Base-by-base conservation (phyloP, 208 protist genomes). In the Leishmania tropica region DNA sequence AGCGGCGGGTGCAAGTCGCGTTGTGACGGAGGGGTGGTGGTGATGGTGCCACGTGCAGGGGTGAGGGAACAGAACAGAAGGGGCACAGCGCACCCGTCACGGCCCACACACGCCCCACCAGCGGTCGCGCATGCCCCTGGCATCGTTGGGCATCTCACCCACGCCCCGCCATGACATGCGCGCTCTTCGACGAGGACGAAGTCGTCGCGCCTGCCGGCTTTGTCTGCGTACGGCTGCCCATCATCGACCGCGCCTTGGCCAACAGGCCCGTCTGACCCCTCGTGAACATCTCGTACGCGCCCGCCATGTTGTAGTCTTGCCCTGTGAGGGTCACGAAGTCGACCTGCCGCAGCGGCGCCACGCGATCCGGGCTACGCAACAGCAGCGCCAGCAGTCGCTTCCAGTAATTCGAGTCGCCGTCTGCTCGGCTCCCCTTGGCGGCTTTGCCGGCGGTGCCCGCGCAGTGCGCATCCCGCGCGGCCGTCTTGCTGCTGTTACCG, bases 281-380 rank as follows among this genome's bases (percentile, higher is more conserved):
- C 37, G 81, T 85, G 76, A 96, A 96, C 75, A 96, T 86, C 40
- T 90, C 88, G 84, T 91, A 88, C 37, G 88, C 87, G 42, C 88
- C 90, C 0, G 92, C 92, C 40, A 93, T 81, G 85, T 94, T 90
- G 85, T 90, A 91, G 82, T 97, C 94, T 72, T 94, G 94, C 60
- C 85, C 81, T 24, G 94, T 92, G 51, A 97, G 85, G 7, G 91
- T 92, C 28, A 97, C 94, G 71, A 96, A 95, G 80, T 97, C 94
- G 0, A 97, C 71, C 83, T 93, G 89, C 58, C 87, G 82, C 79
- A 97, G 85, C 79, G 76, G 81, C 19, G 91, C 90, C 17, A 80
- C 83, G 10, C 93, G 88, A 13, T 77, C 76, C 4, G 91, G 93
- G 78, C 89, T 79, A 51, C 87, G 21, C 64, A 97, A 51, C 67